Percentiles rank a stretch among this genome's conserved stretches.
Conservation (phyloP, 768 basidiomycete genomes). For the Rhizopogon rudus region DNA sequence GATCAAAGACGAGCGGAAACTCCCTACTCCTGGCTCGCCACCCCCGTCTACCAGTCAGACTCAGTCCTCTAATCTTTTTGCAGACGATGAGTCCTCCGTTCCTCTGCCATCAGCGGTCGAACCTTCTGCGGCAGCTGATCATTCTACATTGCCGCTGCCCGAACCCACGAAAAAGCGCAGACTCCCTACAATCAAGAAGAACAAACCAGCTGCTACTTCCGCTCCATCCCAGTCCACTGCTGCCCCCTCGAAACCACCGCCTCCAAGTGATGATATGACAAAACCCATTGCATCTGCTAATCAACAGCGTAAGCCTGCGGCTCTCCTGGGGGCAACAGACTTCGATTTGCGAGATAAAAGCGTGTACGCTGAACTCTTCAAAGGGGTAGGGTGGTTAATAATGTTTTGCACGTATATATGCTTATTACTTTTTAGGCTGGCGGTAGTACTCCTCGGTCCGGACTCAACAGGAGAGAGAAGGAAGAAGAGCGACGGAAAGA, state of each 20-base stretch:
- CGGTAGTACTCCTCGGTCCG: slow-evolving; percentile 39
- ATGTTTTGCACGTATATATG: neutral
- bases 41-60: slow-evolving; percentile 27
- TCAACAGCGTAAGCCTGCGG: slow-evolving; percentile 35
- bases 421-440: slow-evolving; percentile 28
- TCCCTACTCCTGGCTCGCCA: slow-evolving; percentile 11
- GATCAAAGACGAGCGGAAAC: slow-evolving; percentile 39
- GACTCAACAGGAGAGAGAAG: slow-evolving; percentile 35
- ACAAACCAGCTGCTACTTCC: slow-evolving; percentile 34
- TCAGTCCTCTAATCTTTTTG: slow-evolving; percentile 20
- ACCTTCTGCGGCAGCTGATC: slow-evolving; percentile 18
- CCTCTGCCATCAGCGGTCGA: neutral
- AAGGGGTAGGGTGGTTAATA: slow-evolving; percentile 33
- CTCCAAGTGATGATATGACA: slow-evolving; percentile 16
- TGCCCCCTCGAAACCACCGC: slow-evolving; percentile 18
- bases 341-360: slow-evolving; percentile 57
- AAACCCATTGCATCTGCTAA: slow-evolving; percentile 22
- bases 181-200: slow-evolving; percentile 66
- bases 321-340: slow-evolving; percentile 45
- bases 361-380: slow-evolving; percentile 64
- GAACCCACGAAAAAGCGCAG: slow-evolving; percentile 50
- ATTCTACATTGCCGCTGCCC: slow-evolving; percentile 17
- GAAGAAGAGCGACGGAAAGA: slow-evolving; percentile 71
- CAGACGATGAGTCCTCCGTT: slow-evolving; percentile 25
- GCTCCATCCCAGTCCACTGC: slow-evolving; percentile 19